Percentiles rank a stretch among this genome's conserved stretches.
phyloP scores from a whole-genome alignment of 2,329 filamentous ascomycete genomes.

The Myrmaecium sp. region DNA sequence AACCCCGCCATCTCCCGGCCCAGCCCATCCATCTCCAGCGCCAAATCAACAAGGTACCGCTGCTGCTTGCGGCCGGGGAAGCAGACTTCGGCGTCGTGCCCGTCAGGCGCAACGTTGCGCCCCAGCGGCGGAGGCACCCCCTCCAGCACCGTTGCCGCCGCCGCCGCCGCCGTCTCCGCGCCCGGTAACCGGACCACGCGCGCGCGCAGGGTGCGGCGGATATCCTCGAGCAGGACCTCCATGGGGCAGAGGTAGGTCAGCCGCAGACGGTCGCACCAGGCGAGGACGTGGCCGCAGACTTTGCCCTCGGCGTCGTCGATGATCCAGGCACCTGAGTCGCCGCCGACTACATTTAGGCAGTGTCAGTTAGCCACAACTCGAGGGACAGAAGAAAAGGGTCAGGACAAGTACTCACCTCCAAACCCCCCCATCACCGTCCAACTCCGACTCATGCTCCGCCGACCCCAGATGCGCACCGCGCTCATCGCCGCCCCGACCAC shows the following conservation, averaged over 20 bases:
- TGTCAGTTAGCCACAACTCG: constrained; percentile 1
- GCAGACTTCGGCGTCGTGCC: no score
- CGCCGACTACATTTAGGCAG: constrained; percentile 49
- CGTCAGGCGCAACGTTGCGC: no score
- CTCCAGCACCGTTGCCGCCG: no score
- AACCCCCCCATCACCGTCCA: constrained; percentile 46
- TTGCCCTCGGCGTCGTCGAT: constrained; percentile 63
- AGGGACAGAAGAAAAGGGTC: constrained; percentile 2
- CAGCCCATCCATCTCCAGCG: no score
- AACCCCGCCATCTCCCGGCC: no score
- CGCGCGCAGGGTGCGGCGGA: constrained; percentile 60
- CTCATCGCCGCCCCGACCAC: constrained; percentile 62
- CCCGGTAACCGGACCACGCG: constrained; percentile 54
- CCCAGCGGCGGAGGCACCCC: no score
- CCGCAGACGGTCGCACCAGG: constrained; percentile 64
- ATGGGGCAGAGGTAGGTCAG: constrained; percentile 91
- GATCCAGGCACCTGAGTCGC: constrained; percentile 88
- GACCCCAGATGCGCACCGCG: constrained; percentile 74
- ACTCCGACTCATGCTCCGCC: constrained; percentile 60
- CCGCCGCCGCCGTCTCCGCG: no score
- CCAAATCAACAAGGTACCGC: no score
- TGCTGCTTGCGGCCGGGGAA: no score
- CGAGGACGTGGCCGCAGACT: constrained; percentile 79
- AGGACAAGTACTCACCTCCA: constrained; percentile 26
- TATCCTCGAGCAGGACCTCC: constrained; percentile 76